Conservation (phyloP, 2,329 filamentous ascomycete genomes). For the Biscogniauxia mediterranea region DNA sequence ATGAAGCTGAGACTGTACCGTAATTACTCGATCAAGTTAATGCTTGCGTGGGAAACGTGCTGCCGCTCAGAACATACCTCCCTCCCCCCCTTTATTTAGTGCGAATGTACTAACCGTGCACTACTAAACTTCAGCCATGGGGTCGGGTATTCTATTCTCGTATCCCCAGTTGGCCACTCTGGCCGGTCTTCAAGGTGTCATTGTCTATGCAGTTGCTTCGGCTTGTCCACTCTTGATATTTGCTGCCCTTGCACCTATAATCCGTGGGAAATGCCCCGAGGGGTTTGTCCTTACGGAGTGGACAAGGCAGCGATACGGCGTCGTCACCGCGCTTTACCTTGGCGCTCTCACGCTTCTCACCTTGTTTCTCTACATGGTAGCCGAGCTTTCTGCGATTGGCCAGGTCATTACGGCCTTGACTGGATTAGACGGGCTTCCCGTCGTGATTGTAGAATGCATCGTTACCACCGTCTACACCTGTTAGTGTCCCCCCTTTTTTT, state of each 20-base stretch:
- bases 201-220: constrained; percentile 73
- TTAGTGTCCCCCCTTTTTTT: constrained; percentile 36
- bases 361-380: constrained; percentile 83
- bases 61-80: constrained; percentile 67
- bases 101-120: constrained; percentile 35
- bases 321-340: constrained; percentile 67
- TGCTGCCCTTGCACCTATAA: constrained; percentile 71
- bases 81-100: constrained; percentile 23
- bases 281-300: constrained; percentile 85
- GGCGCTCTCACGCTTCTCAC: constrained; percentile 77
- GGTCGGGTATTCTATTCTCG: constrained; percentile 78
- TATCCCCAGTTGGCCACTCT: constrained; percentile 81
- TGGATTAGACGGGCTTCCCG: constrained; percentile 69
- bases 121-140: constrained; percentile 65
- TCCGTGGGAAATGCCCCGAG: constrained; percentile 75
- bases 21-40: constrained; percentile 98
- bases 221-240: constrained; percentile 73
- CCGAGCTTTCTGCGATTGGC: constrained; percentile 77
- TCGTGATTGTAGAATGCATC: constrained; percentile 73
- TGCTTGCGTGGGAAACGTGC: constrained; percentile 98
- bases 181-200: constrained; percentile 72
- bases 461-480: constrained; percentile 84
- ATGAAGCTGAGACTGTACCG: constrained; percentile 94
- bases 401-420: constrained; percentile 75
- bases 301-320: constrained; percentile 76